A percentile compares a stretch with the other conserved stretches of the same genome.
phyloP scores from a whole-genome alignment of 140 eudicot genomes.

The Oenanthe javanica region DNA sequence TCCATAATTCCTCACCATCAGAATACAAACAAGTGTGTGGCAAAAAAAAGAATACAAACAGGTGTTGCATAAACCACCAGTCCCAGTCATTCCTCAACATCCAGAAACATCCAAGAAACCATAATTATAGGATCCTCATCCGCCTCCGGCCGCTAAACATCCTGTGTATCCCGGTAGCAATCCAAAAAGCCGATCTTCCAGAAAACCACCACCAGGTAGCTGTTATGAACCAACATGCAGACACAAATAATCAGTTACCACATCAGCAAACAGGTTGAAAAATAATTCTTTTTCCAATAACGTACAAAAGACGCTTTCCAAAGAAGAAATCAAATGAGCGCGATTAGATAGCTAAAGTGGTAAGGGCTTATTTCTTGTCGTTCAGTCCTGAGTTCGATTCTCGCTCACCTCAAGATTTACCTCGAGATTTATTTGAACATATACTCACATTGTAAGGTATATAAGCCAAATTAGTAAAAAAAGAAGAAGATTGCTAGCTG shows the following conservation, averaged over 20 bases:
- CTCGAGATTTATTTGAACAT: too few species aligned
- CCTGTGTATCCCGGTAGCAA: too few species aligned
- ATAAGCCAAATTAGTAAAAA: too few species aligned
- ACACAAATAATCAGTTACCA: neutral
- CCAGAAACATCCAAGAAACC: neutral
- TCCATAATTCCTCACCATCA: neutral
- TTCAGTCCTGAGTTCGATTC: too few species aligned
- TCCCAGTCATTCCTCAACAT: neutral
- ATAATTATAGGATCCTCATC: neutral
- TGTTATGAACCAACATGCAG: too few species aligned
- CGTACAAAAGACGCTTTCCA: neutral
- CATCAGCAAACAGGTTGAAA: neutral
- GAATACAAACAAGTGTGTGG: too few species aligned
- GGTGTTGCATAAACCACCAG: neutral
- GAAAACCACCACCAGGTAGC: slow-evolving; percentile 1
- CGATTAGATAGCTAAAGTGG: neutral
- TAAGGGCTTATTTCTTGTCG: neutral
- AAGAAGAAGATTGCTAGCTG: too few species aligned
- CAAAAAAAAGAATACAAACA: neutral
- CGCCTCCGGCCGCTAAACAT: neutral
- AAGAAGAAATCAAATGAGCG: neutral
- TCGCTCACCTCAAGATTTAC: too few species aligned
- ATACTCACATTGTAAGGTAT: too few species aligned
- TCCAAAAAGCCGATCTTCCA: too few species aligned
- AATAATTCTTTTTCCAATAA: neutral